Evolutionary conservation across 495 filamentous ascomycete genomes (phyloP).

Genomic region (Penicillium crystallinum): DNA sequence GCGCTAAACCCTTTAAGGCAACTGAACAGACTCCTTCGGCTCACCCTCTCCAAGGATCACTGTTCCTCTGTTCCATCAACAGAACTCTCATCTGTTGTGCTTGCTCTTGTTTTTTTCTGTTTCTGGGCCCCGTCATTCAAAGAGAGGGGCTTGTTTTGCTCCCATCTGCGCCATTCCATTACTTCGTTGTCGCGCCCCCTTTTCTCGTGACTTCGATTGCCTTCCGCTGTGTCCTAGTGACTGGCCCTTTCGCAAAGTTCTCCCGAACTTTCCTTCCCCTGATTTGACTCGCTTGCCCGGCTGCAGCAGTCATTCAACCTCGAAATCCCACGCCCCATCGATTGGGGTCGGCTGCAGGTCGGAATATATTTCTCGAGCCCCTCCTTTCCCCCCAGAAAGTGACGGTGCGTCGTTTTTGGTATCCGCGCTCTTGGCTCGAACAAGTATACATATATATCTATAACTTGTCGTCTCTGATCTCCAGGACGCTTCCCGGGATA

Average conservation of each 20-base stretch:
- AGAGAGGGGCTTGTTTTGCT: slow-evolving; percentile 1
- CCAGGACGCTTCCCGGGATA: background rate
- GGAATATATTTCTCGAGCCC: slow-evolving; percentile 5
- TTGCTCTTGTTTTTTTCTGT: slow-evolving; percentile 1
- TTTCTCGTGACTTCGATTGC: background rate
- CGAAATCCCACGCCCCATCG: slow-evolving; percentile 46
- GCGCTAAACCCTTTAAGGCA: slow-evolving; percentile 23
- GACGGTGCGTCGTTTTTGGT: slow-evolving; percentile 15
- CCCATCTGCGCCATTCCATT: slow-evolving; percentile 6
- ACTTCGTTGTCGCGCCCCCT: slow-evolving; percentile 18
- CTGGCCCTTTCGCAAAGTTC: slow-evolving; percentile 13
- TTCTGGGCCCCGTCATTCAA: background rate
- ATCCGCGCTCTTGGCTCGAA: background rate
- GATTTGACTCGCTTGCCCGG: slow-evolving; percentile 32
- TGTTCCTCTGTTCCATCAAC: slow-evolving; percentile 11
- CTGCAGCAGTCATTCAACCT: slow-evolving; percentile 56
- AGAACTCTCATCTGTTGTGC: slow-evolving; percentile 6
- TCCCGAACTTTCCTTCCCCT: slow-evolving; percentile 15
- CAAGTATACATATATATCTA: background rate
- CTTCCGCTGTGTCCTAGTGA: slow-evolving; percentile 17
- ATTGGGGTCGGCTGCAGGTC: slow-evolving; percentile 17
- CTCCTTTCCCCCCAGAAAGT: slow-evolving; percentile 6
- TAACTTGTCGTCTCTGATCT: background rate
- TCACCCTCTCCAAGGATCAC: slow-evolving; percentile 16
- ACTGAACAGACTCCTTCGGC: slow-evolving; percentile 24